Evolutionary conservation across 108 stramenopile genomes (phyloP).

Genomic region (Chaetoceros tenuissimus): DNA sequence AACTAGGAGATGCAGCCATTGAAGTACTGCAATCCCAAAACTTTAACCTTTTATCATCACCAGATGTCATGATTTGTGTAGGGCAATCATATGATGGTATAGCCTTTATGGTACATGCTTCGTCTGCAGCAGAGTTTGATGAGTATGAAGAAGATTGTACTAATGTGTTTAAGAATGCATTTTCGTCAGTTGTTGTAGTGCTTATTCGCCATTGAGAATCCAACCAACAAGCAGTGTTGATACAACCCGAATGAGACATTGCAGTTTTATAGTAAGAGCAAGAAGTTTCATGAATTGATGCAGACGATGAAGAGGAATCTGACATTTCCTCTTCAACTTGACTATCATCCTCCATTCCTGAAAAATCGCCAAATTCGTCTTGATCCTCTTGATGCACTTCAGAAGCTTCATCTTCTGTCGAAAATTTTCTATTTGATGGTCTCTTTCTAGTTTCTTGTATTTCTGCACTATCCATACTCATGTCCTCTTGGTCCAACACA

Average conservation of each 20-base stretch:
- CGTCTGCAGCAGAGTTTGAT: not conserved
- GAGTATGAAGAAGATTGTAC: not conserved
- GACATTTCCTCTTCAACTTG: slow-evolving; percentile 9
- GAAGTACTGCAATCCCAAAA: slow-evolving; percentile 71
- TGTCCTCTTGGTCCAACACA: too few relatives aligned
- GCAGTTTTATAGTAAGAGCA: not conserved
- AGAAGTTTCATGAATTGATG: not conserved
- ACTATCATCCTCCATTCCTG: not conserved
- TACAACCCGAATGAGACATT: slow-evolving; percentile 74
- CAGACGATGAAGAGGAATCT: not conserved
- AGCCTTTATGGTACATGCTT: not conserved
- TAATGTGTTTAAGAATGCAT: not conserved
- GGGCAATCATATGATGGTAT: slow-evolving; percentile 33
- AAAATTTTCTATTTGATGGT: not conserved
- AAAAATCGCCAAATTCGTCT: not conserved
- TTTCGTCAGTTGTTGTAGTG: slow-evolving; percentile 8
- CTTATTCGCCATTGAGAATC: slow-evolving; percentile 63
- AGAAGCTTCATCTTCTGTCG: not conserved
- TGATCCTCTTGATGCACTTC: too few relatives aligned
- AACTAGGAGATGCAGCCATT: slow-evolving; percentile 51
- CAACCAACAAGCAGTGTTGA: slow-evolving; percentile 81
- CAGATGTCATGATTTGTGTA: slow-evolving; percentile 67
- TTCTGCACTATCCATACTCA: too few relatives aligned
- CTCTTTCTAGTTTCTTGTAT: too few relatives aligned
- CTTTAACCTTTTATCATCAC: slow-evolving; percentile 64